Evolutionary conservation across 2,329 filamentous ascomycete species (phyloP).

Genomic region (Penicillium digitatum): DNA sequence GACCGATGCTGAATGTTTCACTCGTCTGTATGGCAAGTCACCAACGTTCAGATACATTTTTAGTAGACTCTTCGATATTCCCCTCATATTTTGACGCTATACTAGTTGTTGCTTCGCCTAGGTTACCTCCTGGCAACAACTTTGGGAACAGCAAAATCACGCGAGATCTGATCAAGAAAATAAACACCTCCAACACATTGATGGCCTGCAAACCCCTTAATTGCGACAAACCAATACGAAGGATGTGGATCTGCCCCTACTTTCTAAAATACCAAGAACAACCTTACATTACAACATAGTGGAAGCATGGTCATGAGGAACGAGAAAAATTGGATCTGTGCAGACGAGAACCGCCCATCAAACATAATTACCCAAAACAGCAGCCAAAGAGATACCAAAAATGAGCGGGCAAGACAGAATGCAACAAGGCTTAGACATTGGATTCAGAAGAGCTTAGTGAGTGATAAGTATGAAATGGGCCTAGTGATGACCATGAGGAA

Average conservation of each 20-base stretch:
- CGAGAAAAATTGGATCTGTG: background rate
- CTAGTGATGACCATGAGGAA: constrained; percentile 27
- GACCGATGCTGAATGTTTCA: background rate
- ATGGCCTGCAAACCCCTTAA: background rate
- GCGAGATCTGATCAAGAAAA: background rate
- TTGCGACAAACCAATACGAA: background rate
- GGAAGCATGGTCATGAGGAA: background rate
- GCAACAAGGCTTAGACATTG: constrained; percentile 10
- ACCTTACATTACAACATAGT: background rate
- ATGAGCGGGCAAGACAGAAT: background rate
- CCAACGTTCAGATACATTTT: background rate
- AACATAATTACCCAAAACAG: background rate
- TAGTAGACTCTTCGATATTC: background rate
- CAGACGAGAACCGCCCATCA: background rate
- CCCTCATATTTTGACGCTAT: background rate
- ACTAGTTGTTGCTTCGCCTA: background rate
- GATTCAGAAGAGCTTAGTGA: constrained; percentile 15
- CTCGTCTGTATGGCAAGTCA: background rate
- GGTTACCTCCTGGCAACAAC: background rate
- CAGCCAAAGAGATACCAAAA: background rate
- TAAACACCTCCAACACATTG: background rate
- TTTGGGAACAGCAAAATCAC: background rate
- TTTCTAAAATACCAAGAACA: background rate
- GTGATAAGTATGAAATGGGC: constrained; percentile 20
- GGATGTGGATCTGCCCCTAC: background rate